Percentiles rank a stretch among this genome's conserved stretches.
Evolutionary conservation across 768 basidiomycete species (phyloP).

Genomic region (Russula earlei): DNA sequence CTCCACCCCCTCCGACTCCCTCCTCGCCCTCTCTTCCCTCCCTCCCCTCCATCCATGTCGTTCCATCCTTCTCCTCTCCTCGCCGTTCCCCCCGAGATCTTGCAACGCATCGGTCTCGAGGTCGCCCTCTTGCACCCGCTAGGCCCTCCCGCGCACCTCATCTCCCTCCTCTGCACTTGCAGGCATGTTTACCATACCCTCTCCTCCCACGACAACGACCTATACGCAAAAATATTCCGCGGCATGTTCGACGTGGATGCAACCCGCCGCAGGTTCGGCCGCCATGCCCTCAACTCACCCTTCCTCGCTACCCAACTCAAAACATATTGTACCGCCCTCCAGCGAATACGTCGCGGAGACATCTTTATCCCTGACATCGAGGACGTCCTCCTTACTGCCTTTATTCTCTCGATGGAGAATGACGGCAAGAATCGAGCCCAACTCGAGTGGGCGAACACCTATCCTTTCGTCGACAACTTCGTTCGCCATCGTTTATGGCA

Average conservation of each 20-base stretch:
- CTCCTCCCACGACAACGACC: conserved; percentile 26
- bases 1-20: conserved; percentile 6
- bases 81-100: conserved; percentile 34
- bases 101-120: conserved; percentile 44
- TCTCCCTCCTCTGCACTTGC: conserved; percentile 41
- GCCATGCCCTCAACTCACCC: conserved; percentile 30
- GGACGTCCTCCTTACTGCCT: conserved; percentile 39
- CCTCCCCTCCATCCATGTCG: conserved; percentile 1
- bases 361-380: conserved; percentile 21
- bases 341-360: conserved; percentile 26
- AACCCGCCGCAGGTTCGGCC: conserved; percentile 40
- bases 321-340: conserved; percentile 28
- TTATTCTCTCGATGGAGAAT: conserved; percentile 54
- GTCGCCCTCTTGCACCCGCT: conserved; percentile 33
- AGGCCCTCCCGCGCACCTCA: conserved; percentile 38
- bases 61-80: conserved; percentile 1
- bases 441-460: conserved; percentile 43
- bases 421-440: conserved; percentile 56
- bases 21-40: neutral
- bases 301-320: conserved; percentile 33
- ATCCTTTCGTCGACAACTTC: conserved; percentile 36
- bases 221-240: conserved; percentile 47
- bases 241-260: conserved; percentile 52
- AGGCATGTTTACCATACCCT: conserved; percentile 32
- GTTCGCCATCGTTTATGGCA: conserved; percentile 41